A percentile compares a stretch with the other conserved stretches of the same genome.
Conservation (phyloP, 2,329 filamentous ascomycete species). For the Paracoccidioides lutzii region DNA sequence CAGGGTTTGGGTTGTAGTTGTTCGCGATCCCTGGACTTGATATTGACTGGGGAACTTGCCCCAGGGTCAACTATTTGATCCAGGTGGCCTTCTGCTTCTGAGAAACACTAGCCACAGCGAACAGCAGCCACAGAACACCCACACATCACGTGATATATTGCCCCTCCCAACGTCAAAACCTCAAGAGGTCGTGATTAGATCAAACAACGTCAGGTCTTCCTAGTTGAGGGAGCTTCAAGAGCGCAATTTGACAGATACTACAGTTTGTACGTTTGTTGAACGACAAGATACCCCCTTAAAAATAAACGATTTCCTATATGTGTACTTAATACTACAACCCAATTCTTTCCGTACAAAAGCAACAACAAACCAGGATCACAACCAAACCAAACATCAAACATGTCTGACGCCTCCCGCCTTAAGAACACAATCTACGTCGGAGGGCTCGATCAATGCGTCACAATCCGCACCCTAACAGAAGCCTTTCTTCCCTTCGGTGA, state of each 20-base stretch:
- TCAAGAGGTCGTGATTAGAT: neutral
- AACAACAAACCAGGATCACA: too few species aligned
- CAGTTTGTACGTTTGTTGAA: too few species aligned
- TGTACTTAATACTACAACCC: neutral
- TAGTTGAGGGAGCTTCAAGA: too few species aligned
- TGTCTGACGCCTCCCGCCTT: neutral
- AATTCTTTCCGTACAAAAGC: too few species aligned
- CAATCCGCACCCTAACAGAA: constrained; percentile 61
- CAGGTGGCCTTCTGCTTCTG: constrained; percentile 1
- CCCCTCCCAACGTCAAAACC: neutral
- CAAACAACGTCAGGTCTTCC: neutral
- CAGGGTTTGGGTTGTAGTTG: neutral
- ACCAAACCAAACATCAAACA: too few species aligned
- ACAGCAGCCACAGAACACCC: neutral
- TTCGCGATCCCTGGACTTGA: neutral
- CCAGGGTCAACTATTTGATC: neutral
- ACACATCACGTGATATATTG: neutral
- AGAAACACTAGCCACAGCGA: neutral
- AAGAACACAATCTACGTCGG: constrained; percentile 84
- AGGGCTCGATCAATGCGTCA: constrained; percentile 70
- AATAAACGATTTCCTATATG: neutral
- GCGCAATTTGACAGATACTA: too few species aligned
- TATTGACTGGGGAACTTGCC: too few species aligned
- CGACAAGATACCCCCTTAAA: too few species aligned
- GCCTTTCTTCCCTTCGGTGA: constrained; percentile 96